phyloP scores from a whole-genome alignment of 2,329 filamentous ascomycete species.

The Neonectria punicea region DNA sequence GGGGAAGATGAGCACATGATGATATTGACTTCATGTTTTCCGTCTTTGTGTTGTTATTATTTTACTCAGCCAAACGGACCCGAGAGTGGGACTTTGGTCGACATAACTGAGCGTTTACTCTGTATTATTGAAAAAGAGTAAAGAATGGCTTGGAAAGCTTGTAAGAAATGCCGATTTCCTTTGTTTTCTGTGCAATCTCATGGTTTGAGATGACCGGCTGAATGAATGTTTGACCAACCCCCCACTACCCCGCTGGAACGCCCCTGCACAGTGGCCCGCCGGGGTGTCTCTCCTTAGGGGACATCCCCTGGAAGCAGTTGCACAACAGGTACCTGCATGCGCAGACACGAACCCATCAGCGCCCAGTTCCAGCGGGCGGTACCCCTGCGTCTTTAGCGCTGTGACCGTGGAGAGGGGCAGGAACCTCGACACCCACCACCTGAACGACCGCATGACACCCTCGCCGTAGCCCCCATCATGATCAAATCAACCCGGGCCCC shows the following conservation, averaged over 20 bases:
- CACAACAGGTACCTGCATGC: not conserved
- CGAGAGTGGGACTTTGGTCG: not conserved
- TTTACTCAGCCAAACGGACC: not conserved
- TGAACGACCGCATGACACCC: constrained; percentile 5
- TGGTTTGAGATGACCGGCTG: too few species aligned
- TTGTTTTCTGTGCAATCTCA: not conserved
- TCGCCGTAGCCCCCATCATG: not conserved
- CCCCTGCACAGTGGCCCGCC: not conserved
- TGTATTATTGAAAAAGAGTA: not conserved
- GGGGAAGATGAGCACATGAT: not conserved
- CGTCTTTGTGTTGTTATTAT: not conserved
- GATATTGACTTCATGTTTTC: not conserved
- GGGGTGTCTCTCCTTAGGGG: not conserved
- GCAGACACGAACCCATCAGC: not conserved
- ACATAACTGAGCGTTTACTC: not conserved
- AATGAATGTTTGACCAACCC: too few species aligned
- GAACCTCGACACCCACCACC: not conserved
- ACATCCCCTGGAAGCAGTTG: not conserved
- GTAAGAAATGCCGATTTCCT: not conserved
- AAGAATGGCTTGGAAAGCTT: not conserved
- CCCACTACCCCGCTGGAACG: not conserved
- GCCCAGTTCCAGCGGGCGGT: not conserved
- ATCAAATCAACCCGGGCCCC: constrained; percentile 30
- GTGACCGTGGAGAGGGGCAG: not conserved
- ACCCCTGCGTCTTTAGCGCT: not conserved